Percentiles rank a stretch among this genome's conserved stretches.
Evolutionary conservation across 2,329 filamentous ascomycete genomes (phyloP).

Genomic region (Tolypocladium amazonense): DNA sequence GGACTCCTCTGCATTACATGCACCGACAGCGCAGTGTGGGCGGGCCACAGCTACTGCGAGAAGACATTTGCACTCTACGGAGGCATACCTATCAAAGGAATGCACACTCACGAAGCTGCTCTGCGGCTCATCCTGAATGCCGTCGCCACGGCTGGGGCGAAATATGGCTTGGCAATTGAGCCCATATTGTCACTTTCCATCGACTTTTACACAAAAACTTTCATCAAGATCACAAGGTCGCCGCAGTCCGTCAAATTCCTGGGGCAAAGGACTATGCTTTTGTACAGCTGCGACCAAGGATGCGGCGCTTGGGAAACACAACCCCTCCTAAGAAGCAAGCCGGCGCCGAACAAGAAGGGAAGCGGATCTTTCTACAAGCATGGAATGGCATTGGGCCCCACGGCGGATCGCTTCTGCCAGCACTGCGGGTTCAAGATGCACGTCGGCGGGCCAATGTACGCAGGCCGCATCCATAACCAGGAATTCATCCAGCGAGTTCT

Average conservation of each 20-base stretch:
- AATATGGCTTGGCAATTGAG: slow-evolving; percentile 81
- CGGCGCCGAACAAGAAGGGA: slow-evolving; percentile 59
- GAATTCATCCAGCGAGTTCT: slow-evolving; percentile 75
- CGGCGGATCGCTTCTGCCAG: slow-evolving; percentile 54
- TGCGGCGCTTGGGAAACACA: slow-evolving; percentile 91
- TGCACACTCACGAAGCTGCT: slow-evolving; percentile 80
- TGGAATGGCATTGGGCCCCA: slow-evolving; percentile 60
- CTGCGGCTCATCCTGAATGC: slow-evolving; percentile 77
- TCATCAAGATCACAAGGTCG: slow-evolving; percentile 70
- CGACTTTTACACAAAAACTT: slow-evolving; percentile 88
- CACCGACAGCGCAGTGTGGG: slow-evolving; percentile 92
- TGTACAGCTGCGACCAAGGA: slow-evolving; percentile 82
- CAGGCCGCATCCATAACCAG: slow-evolving; percentile 73
- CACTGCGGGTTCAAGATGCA: slow-evolving; percentile 86
- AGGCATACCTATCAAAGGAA: slow-evolving; percentile 74
- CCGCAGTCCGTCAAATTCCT: slow-evolving; percentile 83
- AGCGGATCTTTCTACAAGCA: slow-evolving; percentile 67
- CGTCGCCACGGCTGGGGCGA: slow-evolving; percentile 68
- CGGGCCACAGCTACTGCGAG: slow-evolving; percentile 86
- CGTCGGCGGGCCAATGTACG: slow-evolving; percentile 90
- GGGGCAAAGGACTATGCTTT: slow-evolving; percentile 82
- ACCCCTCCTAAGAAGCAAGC: slow-evolving; percentile 59
- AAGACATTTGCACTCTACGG: slow-evolving; percentile 94
- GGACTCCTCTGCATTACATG: slow-evolving; percentile 92
- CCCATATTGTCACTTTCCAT: slow-evolving; percentile 88